Percentiles rank a stretch among this genome's conserved stretches.
Conservation (phyloP, 225 moss, liverwort and hornwort genomes). For the Antitrichia curtipendula region DNA sequence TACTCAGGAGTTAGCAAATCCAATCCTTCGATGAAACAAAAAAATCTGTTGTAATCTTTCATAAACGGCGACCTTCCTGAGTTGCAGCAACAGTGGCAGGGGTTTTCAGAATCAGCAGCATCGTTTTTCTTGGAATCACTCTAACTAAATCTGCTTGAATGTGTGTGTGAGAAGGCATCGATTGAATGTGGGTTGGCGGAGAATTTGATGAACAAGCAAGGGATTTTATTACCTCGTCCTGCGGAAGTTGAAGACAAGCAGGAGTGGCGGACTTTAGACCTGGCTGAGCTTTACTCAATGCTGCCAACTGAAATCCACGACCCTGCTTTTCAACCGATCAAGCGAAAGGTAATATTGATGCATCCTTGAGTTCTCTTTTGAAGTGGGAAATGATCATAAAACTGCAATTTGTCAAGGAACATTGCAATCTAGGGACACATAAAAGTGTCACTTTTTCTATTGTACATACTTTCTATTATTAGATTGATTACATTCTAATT, state of each 20-base stretch:
- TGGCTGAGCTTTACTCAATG: constrained; percentile 21
- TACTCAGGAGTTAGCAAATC: not conserved
- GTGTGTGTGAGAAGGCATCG: constrained; percentile 11
- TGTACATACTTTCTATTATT: not conserved
- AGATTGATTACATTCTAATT: not conserved
- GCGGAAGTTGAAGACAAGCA: not conserved
- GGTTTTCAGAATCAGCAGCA: not conserved
- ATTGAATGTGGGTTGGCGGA: constrained; percentile 45
- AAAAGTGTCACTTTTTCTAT: not conserved
- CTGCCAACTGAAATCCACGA: constrained; percentile 14
- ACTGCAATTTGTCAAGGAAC: not conserved
- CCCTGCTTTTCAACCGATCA: constrained; percentile 4
- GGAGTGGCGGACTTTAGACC: constrained; percentile 8
- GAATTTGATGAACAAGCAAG: not conserved
- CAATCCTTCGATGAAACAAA: too few species aligned
- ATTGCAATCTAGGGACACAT: not conserved
- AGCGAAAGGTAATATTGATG: not conserved
- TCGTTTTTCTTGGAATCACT: not conserved
- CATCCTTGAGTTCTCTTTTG: not conserved
- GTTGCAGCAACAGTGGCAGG: not conserved
- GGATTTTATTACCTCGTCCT: not conserved
- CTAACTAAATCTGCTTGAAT: not conserved
- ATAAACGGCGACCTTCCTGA: not conserved
- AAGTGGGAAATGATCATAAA: not conserved
- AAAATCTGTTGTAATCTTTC: not conserved